Percentiles rank a stretch among this genome's conserved stretches.
These are phyloP conservation scores for Tulasnella sp. DNA, from an alignment of 768 basidiomycete species.

Conservation along the genomic window DNA sequence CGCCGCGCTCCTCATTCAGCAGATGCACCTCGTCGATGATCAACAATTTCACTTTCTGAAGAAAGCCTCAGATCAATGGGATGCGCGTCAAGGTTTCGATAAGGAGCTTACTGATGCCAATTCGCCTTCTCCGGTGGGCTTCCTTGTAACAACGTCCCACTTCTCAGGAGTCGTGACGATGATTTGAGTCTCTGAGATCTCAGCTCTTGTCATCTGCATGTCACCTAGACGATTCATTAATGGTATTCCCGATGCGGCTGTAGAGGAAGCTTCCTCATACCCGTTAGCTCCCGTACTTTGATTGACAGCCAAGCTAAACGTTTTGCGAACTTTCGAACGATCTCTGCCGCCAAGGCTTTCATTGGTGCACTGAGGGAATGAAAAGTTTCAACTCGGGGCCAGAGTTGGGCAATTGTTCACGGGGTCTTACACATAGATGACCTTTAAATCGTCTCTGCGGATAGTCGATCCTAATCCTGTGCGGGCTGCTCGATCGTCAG, in stretches of 20 bases:
- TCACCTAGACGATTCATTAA: slow-evolving; percentile 40
- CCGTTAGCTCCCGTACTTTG: slow-evolving; percentile 82
- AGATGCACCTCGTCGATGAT: slow-evolving; percentile 98
- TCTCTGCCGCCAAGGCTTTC: slow-evolving; percentile 95
- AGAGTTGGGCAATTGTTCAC: too few relatives aligned
- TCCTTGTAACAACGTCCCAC: slow-evolving; percentile 98
- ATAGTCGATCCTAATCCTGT: slow-evolving; percentile 40
- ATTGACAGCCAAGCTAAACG: slow-evolving; percentile 81
- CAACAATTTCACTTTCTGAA: slow-evolving; percentile 77
- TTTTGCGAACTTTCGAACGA: slow-evolving; percentile 85
- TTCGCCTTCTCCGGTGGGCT: slow-evolving; percentile 93
- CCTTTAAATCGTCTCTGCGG: slow-evolving; percentile 68
- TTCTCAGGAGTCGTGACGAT: slow-evolving; percentile 99
- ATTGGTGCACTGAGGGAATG: slow-evolving; percentile 68
- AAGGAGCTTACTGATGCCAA: slow-evolving; percentile 64
- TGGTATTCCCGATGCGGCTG: background rate
- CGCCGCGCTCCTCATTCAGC: slow-evolving; percentile 93
- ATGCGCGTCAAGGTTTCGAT: too few relatives aligned
- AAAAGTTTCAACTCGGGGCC: too few relatives aligned
- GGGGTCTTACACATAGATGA: slow-evolving; percentile 82
- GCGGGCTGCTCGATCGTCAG: slow-evolving; percentile 24
- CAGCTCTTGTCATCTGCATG: slow-evolving; percentile 91
- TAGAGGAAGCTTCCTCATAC: slow-evolving; percentile 29
- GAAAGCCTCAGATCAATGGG: background rate
- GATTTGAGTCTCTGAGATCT: slow-evolving; percentile 91